Evolutionary conservation across 257 asterid species (phyloP).

Genomic region (Salvia splendens): DNA sequence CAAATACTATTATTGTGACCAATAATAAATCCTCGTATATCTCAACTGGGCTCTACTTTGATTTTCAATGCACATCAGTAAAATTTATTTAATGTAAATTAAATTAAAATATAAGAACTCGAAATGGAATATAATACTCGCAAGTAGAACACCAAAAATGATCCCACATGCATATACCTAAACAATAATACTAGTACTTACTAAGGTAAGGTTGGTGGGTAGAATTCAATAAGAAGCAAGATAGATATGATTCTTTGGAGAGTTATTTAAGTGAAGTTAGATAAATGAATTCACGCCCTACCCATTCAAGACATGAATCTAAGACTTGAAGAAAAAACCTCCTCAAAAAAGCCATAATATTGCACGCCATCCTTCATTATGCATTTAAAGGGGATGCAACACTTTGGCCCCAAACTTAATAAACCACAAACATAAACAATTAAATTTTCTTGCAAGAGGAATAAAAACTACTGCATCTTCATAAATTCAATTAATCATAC

Average conservation of each 20-base stretch:
- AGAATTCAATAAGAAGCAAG: slow-evolving; percentile 27
- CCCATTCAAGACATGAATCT: not conserved
- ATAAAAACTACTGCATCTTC: not conserved
- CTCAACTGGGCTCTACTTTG: too few relatives aligned
- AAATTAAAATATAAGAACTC: too few relatives aligned
- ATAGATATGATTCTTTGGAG: not conserved
- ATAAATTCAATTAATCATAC: not conserved
- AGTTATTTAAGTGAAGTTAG: not conserved
- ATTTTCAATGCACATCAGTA: too few relatives aligned
- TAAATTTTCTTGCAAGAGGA: too few relatives aligned
- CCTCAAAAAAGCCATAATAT: not conserved
- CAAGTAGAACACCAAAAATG: too few relatives aligned
- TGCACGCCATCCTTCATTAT: not conserved
- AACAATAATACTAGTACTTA: not conserved
- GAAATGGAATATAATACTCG: too few relatives aligned
- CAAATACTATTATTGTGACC: too few relatives aligned
- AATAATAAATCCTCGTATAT: too few relatives aligned
- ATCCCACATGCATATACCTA: too few relatives aligned
- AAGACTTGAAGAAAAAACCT: not conserved
- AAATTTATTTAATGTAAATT: too few relatives aligned
- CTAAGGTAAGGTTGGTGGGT: not conserved
- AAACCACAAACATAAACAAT: not conserved
- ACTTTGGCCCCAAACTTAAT: not conserved
- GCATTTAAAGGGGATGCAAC: not conserved
- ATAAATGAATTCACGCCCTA: slow-evolving; percentile 12